Evolutionary conservation across 108 stramenopile genomes (phyloP).

Genomic region (Mediolabrus comicus): DNA sequence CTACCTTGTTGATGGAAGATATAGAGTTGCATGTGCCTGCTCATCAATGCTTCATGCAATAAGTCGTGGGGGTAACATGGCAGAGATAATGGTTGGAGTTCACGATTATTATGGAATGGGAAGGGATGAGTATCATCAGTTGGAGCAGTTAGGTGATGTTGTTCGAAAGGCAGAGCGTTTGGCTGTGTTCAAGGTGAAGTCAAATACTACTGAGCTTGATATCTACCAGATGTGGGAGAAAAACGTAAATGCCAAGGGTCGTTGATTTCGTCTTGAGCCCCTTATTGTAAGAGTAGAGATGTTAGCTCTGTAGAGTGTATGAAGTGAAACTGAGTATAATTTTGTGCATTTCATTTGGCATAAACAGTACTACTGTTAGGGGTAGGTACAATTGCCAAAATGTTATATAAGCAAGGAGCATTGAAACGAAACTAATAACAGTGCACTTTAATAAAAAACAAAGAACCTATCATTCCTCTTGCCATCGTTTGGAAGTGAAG

Average conservation of each 20-base stretch:
- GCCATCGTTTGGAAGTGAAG: too few species aligned
- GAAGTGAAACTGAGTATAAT: too few species aligned
- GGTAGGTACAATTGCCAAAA: too few species aligned
- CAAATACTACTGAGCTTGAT: constrained; percentile 20
- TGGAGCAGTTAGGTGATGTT: constrained; percentile 12
- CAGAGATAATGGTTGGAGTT: constrained; percentile 16
- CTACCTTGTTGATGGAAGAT: constrained; percentile 58
- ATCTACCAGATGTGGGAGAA: constrained; percentile 25
- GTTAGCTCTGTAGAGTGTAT: too few species aligned
- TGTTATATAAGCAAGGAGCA: too few species aligned
- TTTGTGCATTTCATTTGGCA: too few species aligned
- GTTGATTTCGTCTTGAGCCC: too few species aligned
- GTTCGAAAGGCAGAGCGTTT: neutral
- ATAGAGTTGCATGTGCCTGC: constrained; percentile 37
- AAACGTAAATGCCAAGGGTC: neutral
- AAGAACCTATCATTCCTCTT: too few species aligned
- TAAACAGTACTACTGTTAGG: too few species aligned
- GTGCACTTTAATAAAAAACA: too few species aligned
- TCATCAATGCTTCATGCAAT: constrained; percentile 42
- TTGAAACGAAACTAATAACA: too few species aligned
- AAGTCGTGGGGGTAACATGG: constrained; percentile 16
- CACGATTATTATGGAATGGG: constrained; percentile 27
- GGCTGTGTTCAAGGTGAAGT: constrained; percentile 28
- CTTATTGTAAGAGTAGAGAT: too few species aligned
- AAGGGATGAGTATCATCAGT: neutral